phyloP scores from a whole-genome alignment of 495 filamentous ascomycete species.

The Neurospora tetrasperma region DNA sequence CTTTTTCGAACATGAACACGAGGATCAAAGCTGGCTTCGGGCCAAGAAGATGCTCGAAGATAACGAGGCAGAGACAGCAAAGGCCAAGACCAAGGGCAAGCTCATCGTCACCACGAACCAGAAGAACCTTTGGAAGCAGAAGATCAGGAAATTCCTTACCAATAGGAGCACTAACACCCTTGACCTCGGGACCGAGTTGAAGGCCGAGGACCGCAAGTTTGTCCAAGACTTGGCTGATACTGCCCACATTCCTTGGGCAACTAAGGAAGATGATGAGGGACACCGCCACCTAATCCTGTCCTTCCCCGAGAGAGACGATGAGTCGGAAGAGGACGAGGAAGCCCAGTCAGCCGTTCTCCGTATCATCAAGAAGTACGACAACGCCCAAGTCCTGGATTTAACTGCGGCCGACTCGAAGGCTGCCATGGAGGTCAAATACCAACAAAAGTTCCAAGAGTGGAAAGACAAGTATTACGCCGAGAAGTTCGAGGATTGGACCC shows the following conservation, averaged over 20 bases:
- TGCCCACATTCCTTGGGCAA: slow-evolving; percentile 73
- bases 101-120: slow-evolving; percentile 72
- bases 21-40: slow-evolving; percentile 86
- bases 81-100: slow-evolving; percentile 48
- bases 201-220: slow-evolving; percentile 84
- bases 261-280: slow-evolving; percentile 65
- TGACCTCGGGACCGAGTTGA: slow-evolving; percentile 62
- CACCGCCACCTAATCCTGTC: slow-evolving; percentile 69
- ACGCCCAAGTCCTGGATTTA: slow-evolving; percentile 73
- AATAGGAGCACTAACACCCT: slow-evolving; percentile 45
- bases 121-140: slow-evolving; percentile 64
- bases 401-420: slow-evolving; percentile 67
- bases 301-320: slow-evolving; percentile 39
- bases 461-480: slow-evolving; percentile 81
- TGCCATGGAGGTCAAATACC: slow-evolving; percentile 70
- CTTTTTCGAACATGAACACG: slow-evolving; percentile 81
- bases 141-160: slow-evolving; percentile 69
- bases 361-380: slow-evolving; percentile 81
- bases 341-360: slow-evolving; percentile 70
- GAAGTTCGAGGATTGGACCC: slow-evolving; percentile 82
- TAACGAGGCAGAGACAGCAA: slow-evolving; percentile 39
- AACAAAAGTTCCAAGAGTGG: slow-evolving; percentile 80
- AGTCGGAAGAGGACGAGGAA: slow-evolving; percentile 76
- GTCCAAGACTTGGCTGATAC: slow-evolving; percentile 78
- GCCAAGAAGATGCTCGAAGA: slow-evolving; percentile 56